Percentiles rank a stretch among this genome's conserved stretches.
phyloP scores from a whole-genome alignment of 2,329 filamentous ascomycete genomes.

The Penicillium sp. region DNA sequence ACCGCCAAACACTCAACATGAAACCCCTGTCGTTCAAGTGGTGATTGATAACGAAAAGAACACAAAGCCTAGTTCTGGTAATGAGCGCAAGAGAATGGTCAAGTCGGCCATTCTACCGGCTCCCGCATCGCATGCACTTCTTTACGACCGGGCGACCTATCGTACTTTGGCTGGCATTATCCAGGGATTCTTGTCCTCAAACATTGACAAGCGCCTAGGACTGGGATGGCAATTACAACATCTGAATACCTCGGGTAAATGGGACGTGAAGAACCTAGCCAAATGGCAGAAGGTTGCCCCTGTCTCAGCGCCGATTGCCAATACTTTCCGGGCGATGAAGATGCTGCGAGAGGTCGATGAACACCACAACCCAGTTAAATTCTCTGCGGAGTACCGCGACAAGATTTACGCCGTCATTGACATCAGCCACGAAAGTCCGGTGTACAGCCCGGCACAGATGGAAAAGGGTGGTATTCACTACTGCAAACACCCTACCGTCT shows the following conservation, averaged over 20 bases:
- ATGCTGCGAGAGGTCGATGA: constrained; percentile 88
- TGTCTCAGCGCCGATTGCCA: constrained; percentile 74
- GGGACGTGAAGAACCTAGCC: constrained; percentile 93
- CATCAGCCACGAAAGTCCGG: constrained; percentile 85
- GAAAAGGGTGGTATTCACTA: constrained; percentile 68
- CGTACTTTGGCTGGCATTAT: constrained; percentile 78
- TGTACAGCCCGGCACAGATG: constrained; percentile 76
- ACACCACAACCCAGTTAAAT: constrained; percentile 70
- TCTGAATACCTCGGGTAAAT: constrained; percentile 86
- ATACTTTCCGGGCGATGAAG: constrained; percentile 85
- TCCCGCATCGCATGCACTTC: constrained; percentile 78
- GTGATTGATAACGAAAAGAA: constrained; percentile 21
- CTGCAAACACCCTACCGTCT: constrained; percentile 87
- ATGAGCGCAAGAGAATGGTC: constrained; percentile 54
- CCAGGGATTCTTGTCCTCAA: constrained; percentile 72
- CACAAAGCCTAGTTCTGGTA: not conserved
- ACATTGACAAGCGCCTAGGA: constrained; percentile 74
- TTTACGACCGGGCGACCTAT: constrained; percentile 75
- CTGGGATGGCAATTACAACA: constrained; percentile 90
- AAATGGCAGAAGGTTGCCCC: constrained; percentile 84
- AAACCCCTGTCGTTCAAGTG: constrained; percentile 26
- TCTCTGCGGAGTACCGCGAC: constrained; percentile 66
- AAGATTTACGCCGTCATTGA: constrained; percentile 78
- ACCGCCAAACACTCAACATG: constrained; percentile 26
- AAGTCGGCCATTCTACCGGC: constrained; percentile 69